Percentiles rank a stretch among this genome's conserved stretches.
Conservation (phyloP, 331 rosid genomes). For the Pyracantha coccinea region DNA sequence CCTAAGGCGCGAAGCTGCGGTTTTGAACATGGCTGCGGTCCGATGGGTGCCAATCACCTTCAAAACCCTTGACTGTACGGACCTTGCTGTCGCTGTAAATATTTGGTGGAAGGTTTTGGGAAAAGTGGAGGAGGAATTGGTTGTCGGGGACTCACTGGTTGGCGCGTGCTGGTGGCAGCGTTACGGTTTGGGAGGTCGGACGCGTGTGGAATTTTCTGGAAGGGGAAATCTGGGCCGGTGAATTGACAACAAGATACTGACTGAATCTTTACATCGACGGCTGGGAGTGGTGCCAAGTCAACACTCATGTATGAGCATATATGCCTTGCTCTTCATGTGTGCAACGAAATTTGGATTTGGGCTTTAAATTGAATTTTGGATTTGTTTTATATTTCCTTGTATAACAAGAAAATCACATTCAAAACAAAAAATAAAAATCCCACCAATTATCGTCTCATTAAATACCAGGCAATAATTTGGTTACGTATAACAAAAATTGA, state of each 20-base stretch:
- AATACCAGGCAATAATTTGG: background rate
- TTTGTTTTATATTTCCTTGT: background rate
- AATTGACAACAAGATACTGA: background rate
- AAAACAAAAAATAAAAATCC: background rate
- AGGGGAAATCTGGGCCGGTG: background rate
- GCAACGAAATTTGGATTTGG: background rate
- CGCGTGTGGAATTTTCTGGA: constrained; percentile 4
- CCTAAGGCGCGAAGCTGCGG: constrained; percentile 58
- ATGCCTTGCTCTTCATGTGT: too few relatives aligned
- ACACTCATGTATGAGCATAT: background rate
- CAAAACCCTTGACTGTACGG: constrained; percentile 6
- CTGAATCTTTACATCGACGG: background rate
- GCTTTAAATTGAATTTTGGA: too few relatives aligned
- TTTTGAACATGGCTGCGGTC: constrained; percentile 49
- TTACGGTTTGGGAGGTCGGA: background rate
- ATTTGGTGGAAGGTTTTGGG: background rate
- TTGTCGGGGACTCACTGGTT: background rate
- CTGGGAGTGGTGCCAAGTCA: background rate
- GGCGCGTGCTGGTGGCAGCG: background rate
- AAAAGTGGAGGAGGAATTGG: background rate
- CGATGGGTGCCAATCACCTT: background rate
- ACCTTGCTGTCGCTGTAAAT: background rate
- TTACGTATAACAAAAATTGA: too few relatives aligned
- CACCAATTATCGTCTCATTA: background rate
- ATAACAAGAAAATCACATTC: background rate